Conservation (phyloP, 805 yeast species). For the Pichia sporocuriosa region DNA sequence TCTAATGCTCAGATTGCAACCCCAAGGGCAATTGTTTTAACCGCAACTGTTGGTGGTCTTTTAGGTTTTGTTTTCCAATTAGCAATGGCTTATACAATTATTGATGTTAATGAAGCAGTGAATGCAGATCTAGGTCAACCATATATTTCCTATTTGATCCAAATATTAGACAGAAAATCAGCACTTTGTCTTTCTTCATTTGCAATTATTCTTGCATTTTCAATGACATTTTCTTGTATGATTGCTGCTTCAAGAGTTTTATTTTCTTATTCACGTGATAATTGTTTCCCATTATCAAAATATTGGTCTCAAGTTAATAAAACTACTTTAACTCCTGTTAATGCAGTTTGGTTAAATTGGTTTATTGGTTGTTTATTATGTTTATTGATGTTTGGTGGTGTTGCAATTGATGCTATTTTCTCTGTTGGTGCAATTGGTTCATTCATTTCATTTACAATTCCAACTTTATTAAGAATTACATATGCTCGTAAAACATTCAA, state of each 20-base stretch:
- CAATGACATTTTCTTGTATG: slow-evolving; percentile 55
- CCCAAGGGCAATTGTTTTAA: slow-evolving; percentile 60
- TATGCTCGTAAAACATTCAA: slow-evolving; percentile 45
- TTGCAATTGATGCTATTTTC: slow-evolving; percentile 64
- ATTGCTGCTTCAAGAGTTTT: slow-evolving; percentile 62
- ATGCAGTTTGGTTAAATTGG: slow-evolving; percentile 56
- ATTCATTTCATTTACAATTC: slow-evolving; percentile 60
- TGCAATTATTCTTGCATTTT: slow-evolving; percentile 38
- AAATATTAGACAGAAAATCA: slow-evolving; percentile 36
- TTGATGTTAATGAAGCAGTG: slow-evolving; percentile 40
- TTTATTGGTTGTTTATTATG: slow-evolving; percentile 48
- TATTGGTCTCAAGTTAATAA: slow-evolving; percentile 44
- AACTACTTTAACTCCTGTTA: slow-evolving; percentile 52
- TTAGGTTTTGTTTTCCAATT: slow-evolving; percentile 53
- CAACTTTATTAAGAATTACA: slow-evolving; percentile 52
- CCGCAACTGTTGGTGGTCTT: slow-evolving; percentile 47
- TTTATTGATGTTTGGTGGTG: slow-evolving; percentile 56
- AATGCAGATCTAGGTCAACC: slow-evolving; percentile 53
- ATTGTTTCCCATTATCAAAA: slow-evolving; percentile 53
- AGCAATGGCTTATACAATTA: slow-evolving; percentile 55
- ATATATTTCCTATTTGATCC: slow-evolving; percentile 47
- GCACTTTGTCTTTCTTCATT: slow-evolving; percentile 38
- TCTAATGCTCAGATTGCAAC: slow-evolving; percentile 57
- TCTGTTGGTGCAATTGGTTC: slow-evolving; percentile 69
- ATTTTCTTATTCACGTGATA: slow-evolving; percentile 63